Base-by-base conservation (phyloP, 2,329 filamentous ascomycete species). In the Phaeosphaeriaceae sp. region DNA sequence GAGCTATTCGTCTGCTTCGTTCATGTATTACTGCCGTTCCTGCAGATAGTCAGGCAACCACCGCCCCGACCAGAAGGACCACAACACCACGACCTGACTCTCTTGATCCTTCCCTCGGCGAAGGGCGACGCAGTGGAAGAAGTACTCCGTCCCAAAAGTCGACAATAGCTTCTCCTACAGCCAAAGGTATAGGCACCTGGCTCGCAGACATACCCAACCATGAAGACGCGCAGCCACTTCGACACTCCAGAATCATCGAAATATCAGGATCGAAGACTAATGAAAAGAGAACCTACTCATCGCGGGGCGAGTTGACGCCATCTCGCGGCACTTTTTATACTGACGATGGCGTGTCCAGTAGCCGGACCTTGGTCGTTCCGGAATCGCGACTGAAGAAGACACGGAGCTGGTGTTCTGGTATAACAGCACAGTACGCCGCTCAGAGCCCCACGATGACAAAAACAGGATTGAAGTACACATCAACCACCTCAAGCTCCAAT, bases 321-420 rank as follows among this genome's bases (percentile, higher is more conserved):
- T 69, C 67, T 18, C 59, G 54, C 12, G 58, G 59, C 3, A 71
- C 67, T 0, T 71, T 71, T 28, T 68, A 65, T 41, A 61, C 67
- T 0, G 67, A 71, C 29, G 67, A 68, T 36, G 60, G 51, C 2
- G 47, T 60, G 1, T 61, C 65, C 3, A 60, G 58, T 4, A 58
- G 48, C 6, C 56, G 53, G n/a, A 61, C 64, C 4, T 35, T 65
- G 1, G 39, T 61, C 13, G 44, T 56, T 4, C 48, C 56, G 16
- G 56, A 66, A 39, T 54, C 56, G 1, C 53, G 56, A 26, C 37
- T 60, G 3, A 61, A 55, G 34, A 61, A 61, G 32, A 60, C 59
- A 8, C 54, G 51, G 9, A 64, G 57, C 45, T 65, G 63, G 57
- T 63, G 61, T 35, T 63, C 58, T 18, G 60, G 61, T 21, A 34